phyloP scores from a whole-genome alignment of 768 basidiomycete genomes.

The Vararia minispora region DNA sequence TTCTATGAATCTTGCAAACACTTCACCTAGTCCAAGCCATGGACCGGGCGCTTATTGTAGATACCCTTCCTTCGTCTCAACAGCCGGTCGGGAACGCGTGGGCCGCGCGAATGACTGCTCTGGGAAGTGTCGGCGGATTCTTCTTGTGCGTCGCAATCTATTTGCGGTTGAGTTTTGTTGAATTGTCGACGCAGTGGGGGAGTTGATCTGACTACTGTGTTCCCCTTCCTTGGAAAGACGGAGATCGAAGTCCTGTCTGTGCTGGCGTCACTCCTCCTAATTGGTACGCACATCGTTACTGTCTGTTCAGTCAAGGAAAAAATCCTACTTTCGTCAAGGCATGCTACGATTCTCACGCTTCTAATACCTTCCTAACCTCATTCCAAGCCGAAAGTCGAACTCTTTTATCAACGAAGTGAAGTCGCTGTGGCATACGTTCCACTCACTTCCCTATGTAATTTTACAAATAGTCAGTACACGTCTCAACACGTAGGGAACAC shows the following conservation, averaged over 20 bases:
- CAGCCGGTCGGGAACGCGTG: slow-evolving; percentile 90
- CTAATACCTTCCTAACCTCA: neutral
- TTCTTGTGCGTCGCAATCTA: slow-evolving; percentile 52
- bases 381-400: slow-evolving; percentile 4
- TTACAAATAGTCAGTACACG: slow-evolving; percentile 30
- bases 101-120: slow-evolving; percentile 86
- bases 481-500: neutral
- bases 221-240: slow-evolving; percentile 69
- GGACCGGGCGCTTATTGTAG: slow-evolving; percentile 85
- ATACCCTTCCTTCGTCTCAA: slow-evolving; percentile 58
- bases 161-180: neutral
- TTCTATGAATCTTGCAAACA: slow-evolving; percentile 2
- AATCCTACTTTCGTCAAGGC: slow-evolving; percentile 42
- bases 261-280: slow-evolving; percentile 56
- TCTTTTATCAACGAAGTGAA: neutral
- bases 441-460: slow-evolving; percentile 32
- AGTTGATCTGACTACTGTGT: slow-evolving; percentile 53
- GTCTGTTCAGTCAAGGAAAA: slow-evolving; percentile 57
- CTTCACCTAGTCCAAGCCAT: slow-evolving; percentile 62
- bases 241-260: slow-evolving; percentile 78
- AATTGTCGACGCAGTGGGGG: slow-evolving; percentile 48
- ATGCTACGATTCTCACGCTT: slow-evolving; percentile 10
- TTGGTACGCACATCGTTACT: slow-evolving; percentile 54
- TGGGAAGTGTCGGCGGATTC: slow-evolving; percentile 81
- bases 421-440: slow-evolving; percentile 27